Conservation (phyloP, 1,139 yeast species). For the Debaryomyces singareniensis region DNA sequence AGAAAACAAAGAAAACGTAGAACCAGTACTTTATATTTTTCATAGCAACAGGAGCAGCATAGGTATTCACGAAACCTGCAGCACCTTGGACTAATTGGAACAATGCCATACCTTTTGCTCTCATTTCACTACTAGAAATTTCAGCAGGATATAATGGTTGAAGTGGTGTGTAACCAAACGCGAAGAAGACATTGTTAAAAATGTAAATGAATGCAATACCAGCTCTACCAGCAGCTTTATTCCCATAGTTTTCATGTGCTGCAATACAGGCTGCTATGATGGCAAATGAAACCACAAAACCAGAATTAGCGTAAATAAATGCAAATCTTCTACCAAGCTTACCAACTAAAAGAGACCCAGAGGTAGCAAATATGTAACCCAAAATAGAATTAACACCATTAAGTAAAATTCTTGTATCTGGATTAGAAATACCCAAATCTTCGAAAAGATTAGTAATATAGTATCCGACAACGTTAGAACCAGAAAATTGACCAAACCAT, state of each 20-base stretch:
- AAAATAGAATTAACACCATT: conserved; percentile 13
- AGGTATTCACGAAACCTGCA: conserved; percentile 13
- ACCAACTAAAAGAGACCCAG: conserved; percentile 12
- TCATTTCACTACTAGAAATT: conserved; percentile 12
- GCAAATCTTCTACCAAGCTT: conserved; percentile 14
- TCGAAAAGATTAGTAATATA: conserved; percentile 14
- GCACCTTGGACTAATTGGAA: conserved; percentile 10
- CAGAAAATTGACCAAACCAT: conserved; percentile 13
- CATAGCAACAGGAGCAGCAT: conserved; percentile 17
- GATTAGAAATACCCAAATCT: conserved; percentile 12
- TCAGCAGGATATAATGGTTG: conserved; percentile 17
- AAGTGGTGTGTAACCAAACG: conserved; percentile 15
- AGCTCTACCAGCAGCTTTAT: conserved; percentile 9
- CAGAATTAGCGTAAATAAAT: conserved; percentile 13
- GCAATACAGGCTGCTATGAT: conserved; percentile 12
- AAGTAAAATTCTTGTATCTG: conserved; percentile 12
- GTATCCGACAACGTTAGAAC: conserved; percentile 15
- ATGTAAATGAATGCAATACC: conserved; percentile 14
- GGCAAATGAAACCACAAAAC: conserved; percentile 10
- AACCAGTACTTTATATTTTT: conserved; percentile 14
- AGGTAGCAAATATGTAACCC: conserved; percentile 10
- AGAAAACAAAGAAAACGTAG: conserved; percentile 14
- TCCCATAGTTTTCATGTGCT: conserved; percentile 7
- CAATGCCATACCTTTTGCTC: conserved; percentile 12
- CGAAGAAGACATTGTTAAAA: conserved; percentile 14